Evolutionary conservation across 116 monocot species (phyloP).

Genomic region (Zostera marina): DNA sequence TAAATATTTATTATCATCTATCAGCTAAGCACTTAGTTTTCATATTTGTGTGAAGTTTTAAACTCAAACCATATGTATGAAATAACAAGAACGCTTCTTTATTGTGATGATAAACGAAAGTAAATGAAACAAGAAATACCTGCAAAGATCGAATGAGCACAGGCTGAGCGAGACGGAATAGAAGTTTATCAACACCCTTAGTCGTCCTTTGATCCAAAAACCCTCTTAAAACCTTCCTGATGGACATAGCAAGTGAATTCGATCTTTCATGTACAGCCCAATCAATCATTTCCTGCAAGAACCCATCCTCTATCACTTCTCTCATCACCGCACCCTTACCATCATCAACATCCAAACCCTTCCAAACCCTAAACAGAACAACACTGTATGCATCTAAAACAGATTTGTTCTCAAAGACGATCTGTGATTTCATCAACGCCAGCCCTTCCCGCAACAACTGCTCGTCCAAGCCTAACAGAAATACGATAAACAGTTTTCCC

Average conservation of each 20-base stretch:
- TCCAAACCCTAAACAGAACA: slow-evolving; percentile 79
- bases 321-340: slow-evolving; percentile 4
- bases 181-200: slow-evolving; percentile 73
- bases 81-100: not conserved
- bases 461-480: slow-evolving; percentile 41
- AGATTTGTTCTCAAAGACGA: slow-evolving; percentile 70
- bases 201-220: slow-evolving; percentile 61
- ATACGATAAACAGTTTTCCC: slow-evolving; percentile 55
- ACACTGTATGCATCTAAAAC: slow-evolving; percentile 76
- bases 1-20: too few relatives aligned
- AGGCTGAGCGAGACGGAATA: slow-evolving; percentile 69
- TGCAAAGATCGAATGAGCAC: slow-evolving; percentile 89
- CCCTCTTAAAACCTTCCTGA: slow-evolving; percentile 56
- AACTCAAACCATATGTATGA: not conserved
- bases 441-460: slow-evolving; percentile 53
- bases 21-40: too few relatives aligned
- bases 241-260: slow-evolving; percentile 33
- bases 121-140: slow-evolving; percentile 11
- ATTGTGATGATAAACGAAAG: not conserved
- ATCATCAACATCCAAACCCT: slow-evolving; percentile 17
- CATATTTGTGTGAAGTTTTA: too few relatives aligned
- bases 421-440: slow-evolving; percentile 61
- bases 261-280: slow-evolving; percentile 52
- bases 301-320: slow-evolving; percentile 56
- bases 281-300: slow-evolving; percentile 76